Evolutionary conservation across 2,329 filamentous ascomycete genomes (phyloP).

Genomic region (Cladophialophora psammophila): DNA sequence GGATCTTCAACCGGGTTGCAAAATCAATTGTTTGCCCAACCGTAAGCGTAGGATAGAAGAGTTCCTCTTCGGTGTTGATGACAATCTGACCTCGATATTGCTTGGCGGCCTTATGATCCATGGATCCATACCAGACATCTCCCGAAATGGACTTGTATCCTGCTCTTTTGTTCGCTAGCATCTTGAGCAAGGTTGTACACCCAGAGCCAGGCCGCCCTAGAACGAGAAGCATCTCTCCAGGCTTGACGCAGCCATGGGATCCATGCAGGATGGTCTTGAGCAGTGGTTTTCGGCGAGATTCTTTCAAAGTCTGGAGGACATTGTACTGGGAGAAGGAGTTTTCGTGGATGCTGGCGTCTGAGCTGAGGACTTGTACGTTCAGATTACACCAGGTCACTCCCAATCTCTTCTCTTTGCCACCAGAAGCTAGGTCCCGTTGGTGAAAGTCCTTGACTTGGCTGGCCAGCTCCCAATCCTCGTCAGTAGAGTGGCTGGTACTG

Average conservation of each 20-base stretch:
- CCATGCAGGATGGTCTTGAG: too few relatives aligned
- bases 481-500: too few relatives aligned
- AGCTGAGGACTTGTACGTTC: too few relatives aligned
- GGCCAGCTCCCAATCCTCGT: too few relatives aligned
- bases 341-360: too few relatives aligned
- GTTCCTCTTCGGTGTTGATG: constrained; percentile 84
- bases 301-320: too few relatives aligned
- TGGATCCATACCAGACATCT: constrained; percentile 77
- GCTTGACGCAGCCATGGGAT: constrained; percentile 23
- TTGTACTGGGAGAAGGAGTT: too few relatives aligned
- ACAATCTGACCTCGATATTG: constrained; percentile 85
- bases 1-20: constrained; percentile 65
- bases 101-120: constrained; percentile 68
- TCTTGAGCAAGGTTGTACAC: constrained; percentile 87
- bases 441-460: too few relatives aligned
- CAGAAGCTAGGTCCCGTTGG: too few relatives aligned
- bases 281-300: constrained; percentile 52
- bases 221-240: constrained; percentile 50
- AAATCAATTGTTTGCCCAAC: constrained; percentile 66
- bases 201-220: constrained; percentile 52
- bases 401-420: too few relatives aligned
- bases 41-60: constrained; percentile 77
- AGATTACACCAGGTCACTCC: too few relatives aligned
- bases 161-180: constrained; percentile 68
- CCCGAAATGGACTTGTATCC: constrained; percentile 71